These are phyloP conservation scores for Zygosaccharomyces sapae DNA, from an alignment of 1,139 yeast genomes.

Conservation along the genomic window DNA sequence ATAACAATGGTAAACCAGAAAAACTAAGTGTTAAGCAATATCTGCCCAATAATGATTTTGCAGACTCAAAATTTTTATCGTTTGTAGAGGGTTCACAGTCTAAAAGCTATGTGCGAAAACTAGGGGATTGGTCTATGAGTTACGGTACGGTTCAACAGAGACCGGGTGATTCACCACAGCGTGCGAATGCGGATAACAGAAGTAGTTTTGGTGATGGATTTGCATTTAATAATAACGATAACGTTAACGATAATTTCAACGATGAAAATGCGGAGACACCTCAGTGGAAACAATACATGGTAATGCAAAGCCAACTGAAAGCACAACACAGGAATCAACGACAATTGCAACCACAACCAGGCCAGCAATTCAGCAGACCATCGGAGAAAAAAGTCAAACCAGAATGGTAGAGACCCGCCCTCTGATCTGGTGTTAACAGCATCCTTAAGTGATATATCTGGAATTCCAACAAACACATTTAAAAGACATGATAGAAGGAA, in stretches of 20 bases:
- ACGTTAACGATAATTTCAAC: constrained; percentile 1
- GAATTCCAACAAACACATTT: constrained; percentile 30
- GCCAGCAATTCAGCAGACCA: background rate
- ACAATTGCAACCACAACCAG: constrained; percentile 1
- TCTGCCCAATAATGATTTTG: constrained; percentile 20
- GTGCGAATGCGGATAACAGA: constrained; percentile 6
- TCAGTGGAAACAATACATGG: constrained; percentile 28
- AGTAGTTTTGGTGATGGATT: constrained; percentile 5
- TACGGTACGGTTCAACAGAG: constrained; percentile 28
- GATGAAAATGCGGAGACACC: constrained; percentile 20
- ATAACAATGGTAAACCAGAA: background rate
- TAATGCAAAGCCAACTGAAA: constrained; percentile 6
- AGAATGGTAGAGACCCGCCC: constrained; percentile 12
- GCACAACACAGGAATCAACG: constrained; percentile 9
- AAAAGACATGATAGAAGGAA: constrained; percentile 18
- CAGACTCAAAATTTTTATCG: constrained; percentile 23
- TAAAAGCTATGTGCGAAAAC: constrained; percentile 19
- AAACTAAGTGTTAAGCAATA: constrained; percentile 19
- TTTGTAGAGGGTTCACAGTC: constrained; percentile 18
- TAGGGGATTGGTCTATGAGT: constrained; percentile 26
- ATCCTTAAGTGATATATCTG: constrained; percentile 29
- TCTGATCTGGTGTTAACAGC: constrained; percentile 28
- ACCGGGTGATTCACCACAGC: constrained; percentile 10
- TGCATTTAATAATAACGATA: background rate
- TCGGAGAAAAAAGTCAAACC: background rate